Conservation (phyloP, 2,329 filamentous ascomycete species). For the Sporothrix phasma region DNA sequence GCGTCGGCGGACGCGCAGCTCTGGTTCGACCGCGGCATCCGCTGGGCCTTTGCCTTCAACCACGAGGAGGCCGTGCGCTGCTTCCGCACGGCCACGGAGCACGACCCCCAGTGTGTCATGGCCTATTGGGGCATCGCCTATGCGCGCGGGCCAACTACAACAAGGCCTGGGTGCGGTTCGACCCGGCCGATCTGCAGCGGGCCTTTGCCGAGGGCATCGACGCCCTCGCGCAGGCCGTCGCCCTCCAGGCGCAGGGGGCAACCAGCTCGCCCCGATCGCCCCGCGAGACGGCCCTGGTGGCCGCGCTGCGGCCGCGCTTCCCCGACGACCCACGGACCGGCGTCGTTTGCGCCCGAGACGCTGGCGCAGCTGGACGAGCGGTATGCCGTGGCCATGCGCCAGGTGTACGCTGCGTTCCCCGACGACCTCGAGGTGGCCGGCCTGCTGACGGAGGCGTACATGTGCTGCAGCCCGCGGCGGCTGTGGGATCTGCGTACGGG, state of each 20-base stretch:
- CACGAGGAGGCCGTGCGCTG: constrained; percentile 59
- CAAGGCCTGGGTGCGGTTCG: constrained; percentile 66
- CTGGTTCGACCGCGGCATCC: constrained; percentile 63
- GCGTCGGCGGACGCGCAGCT: constrained; percentile 28
- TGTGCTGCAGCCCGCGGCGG: constrained; percentile 39
- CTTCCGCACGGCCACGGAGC: constrained; percentile 46
- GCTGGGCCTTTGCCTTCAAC: constrained; percentile 68
- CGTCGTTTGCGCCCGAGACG: background rate
- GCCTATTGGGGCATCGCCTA: constrained; percentile 64
- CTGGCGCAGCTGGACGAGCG: background rate
- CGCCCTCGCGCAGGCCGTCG: background rate
- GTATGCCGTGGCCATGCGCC: constrained; percentile 40
- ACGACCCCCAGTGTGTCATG: constrained; percentile 48
- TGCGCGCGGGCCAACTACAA: constrained; percentile 62
- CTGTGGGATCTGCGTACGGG: constrained; percentile 33
- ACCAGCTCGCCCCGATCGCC: background rate
- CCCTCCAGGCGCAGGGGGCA: background rate
- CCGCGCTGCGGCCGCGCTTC: background rate
- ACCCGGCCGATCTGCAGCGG: constrained; percentile 42
- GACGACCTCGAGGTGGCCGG: constrained; percentile 48
- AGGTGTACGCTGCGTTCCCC: constrained; percentile 28
- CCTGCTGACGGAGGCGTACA: constrained; percentile 48
- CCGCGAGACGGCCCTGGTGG: background rate
- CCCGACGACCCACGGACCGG: background rate
- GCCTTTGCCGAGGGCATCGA: constrained; percentile 29